Evolutionary conservation across 2,329 filamentous ascomycete species (phyloP).

Genomic region (Colletotrichum sp.): DNA sequence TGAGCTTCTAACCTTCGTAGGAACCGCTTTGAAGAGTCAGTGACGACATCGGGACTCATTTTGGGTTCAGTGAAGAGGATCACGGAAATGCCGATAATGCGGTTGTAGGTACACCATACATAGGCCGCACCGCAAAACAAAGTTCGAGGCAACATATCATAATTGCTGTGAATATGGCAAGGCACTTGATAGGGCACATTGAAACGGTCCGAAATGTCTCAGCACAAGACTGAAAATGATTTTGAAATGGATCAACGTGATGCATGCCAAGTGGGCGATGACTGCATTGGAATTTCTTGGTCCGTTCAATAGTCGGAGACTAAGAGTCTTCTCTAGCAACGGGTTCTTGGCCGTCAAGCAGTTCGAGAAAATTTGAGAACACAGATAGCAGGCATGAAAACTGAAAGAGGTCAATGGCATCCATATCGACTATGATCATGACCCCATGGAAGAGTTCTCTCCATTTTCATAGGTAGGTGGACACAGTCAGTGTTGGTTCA

Average conservation of each 20-base stretch:
- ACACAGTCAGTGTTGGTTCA: background rate
- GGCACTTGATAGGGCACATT: background rate
- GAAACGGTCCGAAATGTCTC: background rate
- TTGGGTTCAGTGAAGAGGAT: background rate
- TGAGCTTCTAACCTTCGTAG: background rate
- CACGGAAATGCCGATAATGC: background rate
- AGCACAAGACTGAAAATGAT: background rate
- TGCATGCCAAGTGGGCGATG: background rate
- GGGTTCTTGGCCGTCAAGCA: background rate
- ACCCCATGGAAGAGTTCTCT: too few species aligned
- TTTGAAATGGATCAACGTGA: background rate
- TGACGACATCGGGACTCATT: background rate
- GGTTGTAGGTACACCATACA: background rate
- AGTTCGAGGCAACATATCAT: background rate
- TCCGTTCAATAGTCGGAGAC: too few species aligned
- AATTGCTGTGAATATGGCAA: background rate
- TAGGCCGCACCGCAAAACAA: background rate
- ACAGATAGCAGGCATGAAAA: too few species aligned
- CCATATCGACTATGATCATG: too few species aligned
- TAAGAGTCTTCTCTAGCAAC: background rate
- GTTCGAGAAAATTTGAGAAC: too few species aligned
- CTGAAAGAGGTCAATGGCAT: too few species aligned
- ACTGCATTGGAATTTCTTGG: background rate
- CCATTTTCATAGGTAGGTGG: too few species aligned
- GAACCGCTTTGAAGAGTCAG: background rate